Conservation (phyloP, 805 yeast genomes). For the Zygosaccharomyces rouxii region DNA sequence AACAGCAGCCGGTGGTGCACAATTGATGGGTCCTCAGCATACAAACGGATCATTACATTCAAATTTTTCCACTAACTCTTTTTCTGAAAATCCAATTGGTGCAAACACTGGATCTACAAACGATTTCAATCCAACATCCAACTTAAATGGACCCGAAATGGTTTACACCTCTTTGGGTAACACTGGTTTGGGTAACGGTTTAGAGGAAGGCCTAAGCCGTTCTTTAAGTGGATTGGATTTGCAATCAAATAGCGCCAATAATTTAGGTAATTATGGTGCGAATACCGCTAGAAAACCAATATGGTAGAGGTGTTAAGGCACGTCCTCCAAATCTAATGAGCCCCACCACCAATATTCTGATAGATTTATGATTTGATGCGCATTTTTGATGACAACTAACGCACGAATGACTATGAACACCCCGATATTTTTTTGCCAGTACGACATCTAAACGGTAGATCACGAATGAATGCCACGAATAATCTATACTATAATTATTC, state of each 20-base stretch:
- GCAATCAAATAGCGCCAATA: slow-evolving; percentile 15
- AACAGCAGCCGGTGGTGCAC: slow-evolving; percentile 3
- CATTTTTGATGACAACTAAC: slow-evolving; percentile 10
- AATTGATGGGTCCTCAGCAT: slow-evolving; percentile 28
- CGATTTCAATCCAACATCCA: no score
- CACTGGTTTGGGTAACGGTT: slow-evolving; percentile 17
- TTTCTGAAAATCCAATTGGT: slow-evolving; percentile 17
- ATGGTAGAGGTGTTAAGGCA: slow-evolving; percentile 7
- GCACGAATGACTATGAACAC: slow-evolving; percentile 12
- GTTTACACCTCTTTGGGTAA: slow-evolving; percentile 19
- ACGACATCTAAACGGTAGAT: slow-evolving; percentile 6
- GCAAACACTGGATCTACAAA: slow-evolving; percentile 8
- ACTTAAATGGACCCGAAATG: slow-evolving; percentile 18
- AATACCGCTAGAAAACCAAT: slow-evolving; percentile 12
- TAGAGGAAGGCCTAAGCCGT: slow-evolving; percentile 33
- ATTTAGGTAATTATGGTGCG: slow-evolving; percentile 8
- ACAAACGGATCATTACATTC: slow-evolving; percentile 36
- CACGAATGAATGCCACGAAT: slow-evolving; percentile 4
- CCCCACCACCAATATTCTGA: slow-evolving; percentile 7
- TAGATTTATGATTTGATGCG: slow-evolving; percentile 13
- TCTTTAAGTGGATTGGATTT: slow-evolving; percentile 34
- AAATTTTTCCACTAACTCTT: slow-evolving; percentile 32
- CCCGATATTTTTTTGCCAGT: neutral
- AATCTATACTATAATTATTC: slow-evolving; percentile 3
- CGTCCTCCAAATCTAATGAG: neutral